Percentiles rank a stretch among this genome's conserved stretches.
Evolutionary conservation across 192 early-diverging fungal species (phyloP).

Genomic region (Coemansia sp.): DNA sequence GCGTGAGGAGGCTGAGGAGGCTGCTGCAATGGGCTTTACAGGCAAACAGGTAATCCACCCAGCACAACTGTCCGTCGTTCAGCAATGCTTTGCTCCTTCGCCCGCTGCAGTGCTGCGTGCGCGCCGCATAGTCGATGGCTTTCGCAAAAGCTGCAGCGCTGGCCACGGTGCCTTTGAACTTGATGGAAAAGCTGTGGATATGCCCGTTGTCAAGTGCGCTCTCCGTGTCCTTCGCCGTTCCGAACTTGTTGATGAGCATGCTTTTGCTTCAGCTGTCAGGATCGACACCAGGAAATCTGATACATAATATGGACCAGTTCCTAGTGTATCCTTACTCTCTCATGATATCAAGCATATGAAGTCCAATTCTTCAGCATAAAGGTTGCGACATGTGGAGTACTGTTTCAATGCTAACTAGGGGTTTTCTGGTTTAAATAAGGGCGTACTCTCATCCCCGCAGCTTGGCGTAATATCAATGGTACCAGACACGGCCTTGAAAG

Average conservation of each 20-base stretch:
- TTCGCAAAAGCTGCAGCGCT: slow-evolving; percentile 59
- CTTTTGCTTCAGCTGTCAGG: no score
- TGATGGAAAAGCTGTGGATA: slow-evolving; percentile 90
- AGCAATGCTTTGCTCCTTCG: slow-evolving; percentile 73
- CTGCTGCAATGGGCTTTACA: slow-evolving; percentile 87
- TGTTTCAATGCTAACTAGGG: no score
- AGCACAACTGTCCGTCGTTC: slow-evolving; percentile 80
- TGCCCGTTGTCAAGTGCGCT: slow-evolving; percentile 92
- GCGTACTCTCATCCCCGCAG: no score
- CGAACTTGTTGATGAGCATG: slow-evolving; percentile 56
- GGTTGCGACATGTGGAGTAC: no score
- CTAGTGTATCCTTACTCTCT: no score
- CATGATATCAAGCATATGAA: no score
- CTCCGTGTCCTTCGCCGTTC: slow-evolving; percentile 67
- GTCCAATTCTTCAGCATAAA: no score
- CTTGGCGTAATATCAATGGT: no score
- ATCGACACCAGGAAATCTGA: no score
- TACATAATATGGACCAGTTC: no score
- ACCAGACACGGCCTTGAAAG: no score
- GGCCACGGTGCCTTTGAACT: slow-evolving; percentile 89
- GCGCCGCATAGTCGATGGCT: slow-evolving; percentile 68
- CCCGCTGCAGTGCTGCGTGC: slow-evolving; percentile 65
- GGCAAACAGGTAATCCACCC: slow-evolving; percentile 98
- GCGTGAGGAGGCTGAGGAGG: slow-evolving; percentile 81
- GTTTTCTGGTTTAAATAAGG: no score